Evolutionary conservation across 2,329 filamentous ascomycete species (phyloP).

Genomic region (Arthroderma sp.): DNA sequence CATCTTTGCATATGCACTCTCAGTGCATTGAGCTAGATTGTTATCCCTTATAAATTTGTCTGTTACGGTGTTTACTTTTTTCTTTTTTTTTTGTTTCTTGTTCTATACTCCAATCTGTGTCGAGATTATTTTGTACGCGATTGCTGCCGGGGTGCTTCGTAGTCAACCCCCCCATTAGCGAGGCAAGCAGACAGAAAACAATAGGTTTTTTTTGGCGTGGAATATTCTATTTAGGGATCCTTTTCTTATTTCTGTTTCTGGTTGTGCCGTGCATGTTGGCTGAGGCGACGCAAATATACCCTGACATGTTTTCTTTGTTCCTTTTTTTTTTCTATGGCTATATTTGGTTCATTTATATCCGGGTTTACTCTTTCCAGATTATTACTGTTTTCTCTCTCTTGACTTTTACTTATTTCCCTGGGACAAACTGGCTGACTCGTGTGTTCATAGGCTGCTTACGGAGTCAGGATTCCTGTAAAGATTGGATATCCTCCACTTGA

Average conservation of each 20-base stretch:
- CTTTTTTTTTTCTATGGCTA: neutral
- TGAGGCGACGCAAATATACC: neutral
- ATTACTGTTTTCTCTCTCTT: neutral
- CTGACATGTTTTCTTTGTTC: neutral
- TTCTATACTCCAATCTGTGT: conserved; percentile 2
- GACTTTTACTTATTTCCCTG: conserved; percentile 12
- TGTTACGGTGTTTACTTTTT: conserved; percentile 4
- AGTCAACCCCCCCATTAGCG: no score
- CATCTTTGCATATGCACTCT: conserved; percentile 10
- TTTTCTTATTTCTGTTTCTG: neutral
- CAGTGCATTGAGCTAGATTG: conserved; percentile 5
- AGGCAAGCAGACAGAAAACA: no score
- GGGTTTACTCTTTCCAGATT: neutral
- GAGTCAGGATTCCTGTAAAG: conserved; percentile 35
- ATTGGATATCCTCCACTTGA: no score
- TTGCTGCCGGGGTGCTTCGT: neutral
- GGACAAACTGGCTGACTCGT: conserved; percentile 17
- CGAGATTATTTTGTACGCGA: neutral
- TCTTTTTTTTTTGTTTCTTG: conserved; percentile 8
- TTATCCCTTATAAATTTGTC: conserved; percentile 5
- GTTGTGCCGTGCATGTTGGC: neutral
- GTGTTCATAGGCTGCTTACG: conserved; percentile 30
- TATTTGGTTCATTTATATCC: neutral
- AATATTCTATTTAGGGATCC: conserved; percentile 7
- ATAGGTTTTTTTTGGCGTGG: neutral